Evolutionary conservation across 192 early-diverging fungal genomes (phyloP), one percentile per base, ranked within the genome.

Genomic region (Coemansia furcata): DNA sequence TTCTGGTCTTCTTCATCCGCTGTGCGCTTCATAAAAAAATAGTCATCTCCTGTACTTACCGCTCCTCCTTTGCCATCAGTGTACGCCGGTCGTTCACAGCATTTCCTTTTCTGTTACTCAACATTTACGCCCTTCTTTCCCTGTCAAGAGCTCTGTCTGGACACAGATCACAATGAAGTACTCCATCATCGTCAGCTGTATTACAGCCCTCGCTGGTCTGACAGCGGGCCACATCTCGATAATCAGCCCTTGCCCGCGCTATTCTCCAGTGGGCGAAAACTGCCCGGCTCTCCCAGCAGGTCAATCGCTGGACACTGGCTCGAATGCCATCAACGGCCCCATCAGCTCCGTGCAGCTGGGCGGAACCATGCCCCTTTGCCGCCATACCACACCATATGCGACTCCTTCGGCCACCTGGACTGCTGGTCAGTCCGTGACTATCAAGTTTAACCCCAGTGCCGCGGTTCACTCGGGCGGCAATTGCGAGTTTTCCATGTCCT

Each of bases 401-500:
- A 63, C 44, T 1, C 69, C 73, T 11, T 57, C 66, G 2, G 74
- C 74, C 23, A 68, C 67, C 4, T 76, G 70, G 69, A 73, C 61
- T 33, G 79, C 79, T 15, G 79, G 79, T 29, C 47, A 77, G 52
- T 43, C 69, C 0, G 61, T 77, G 19, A 71, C 70, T 3, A 54
- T 77, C 39, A 63, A 71, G 44, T 77, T 77, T 33, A 47, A 49
- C 32, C 44, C 43, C 17, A 39, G 59, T 29, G 75, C 55, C 1
- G 75, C 62, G 5, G 43, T 60, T 6, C 84, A 84, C 68, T 71
- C 57, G 15, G 83, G 83, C 37, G 85, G 85, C 6, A 77, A 86
- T 65, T 84, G 83, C 75, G 63, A 84, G 66, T 84, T 86, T 49
- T 69, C 83, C 0, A 64, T 86, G 37, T 83, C 80, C 6, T 78